Evolutionary conservation across 768 basidiomycete genomes (phyloP).

Genomic region (Serendipita vermifera): DNA sequence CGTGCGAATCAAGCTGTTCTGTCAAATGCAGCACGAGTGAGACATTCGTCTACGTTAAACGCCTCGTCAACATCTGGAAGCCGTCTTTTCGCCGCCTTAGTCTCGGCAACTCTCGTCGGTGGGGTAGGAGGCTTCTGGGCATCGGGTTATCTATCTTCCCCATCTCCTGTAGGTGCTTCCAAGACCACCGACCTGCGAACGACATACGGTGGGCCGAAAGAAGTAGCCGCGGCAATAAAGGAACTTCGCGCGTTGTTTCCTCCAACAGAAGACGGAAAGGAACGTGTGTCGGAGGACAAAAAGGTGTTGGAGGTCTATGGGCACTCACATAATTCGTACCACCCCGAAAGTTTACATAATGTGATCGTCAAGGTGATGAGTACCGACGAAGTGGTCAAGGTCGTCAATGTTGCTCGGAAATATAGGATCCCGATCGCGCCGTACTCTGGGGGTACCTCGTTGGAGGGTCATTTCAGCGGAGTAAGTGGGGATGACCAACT

Average conservation of each 20-base stretch:
- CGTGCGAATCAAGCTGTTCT: too few relatives aligned
- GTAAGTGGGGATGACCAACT: slow-evolving; percentile 27
- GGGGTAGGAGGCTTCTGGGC: not conserved
- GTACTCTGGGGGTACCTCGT: slow-evolving; percentile 73
- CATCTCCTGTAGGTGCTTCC: not conserved
- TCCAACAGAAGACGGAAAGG: not conserved
- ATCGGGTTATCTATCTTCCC: not conserved
- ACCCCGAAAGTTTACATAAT: slow-evolving; percentile 18
- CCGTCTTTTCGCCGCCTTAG: not conserved
- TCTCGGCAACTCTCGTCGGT: not conserved
- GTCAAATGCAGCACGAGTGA: too few relatives aligned
- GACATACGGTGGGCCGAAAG: not conserved
- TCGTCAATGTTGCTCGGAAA: slow-evolving; percentile 63
- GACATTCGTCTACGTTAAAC: too few relatives aligned
- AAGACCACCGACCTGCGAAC: not conserved
- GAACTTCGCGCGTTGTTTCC: not conserved
- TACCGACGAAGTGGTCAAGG: slow-evolving; percentile 71
- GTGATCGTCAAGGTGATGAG: slow-evolving; percentile 44
- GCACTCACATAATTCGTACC: slow-evolving; percentile 51
- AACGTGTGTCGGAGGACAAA: not conserved
- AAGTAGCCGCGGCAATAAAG: not conserved
- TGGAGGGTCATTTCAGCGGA: slow-evolving; percentile 78
- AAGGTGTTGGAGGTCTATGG: slow-evolving; percentile 34
- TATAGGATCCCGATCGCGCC: slow-evolving; percentile 66
- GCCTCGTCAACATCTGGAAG: too few relatives aligned